These are phyloP conservation scores for Nosema muscidifuracis DNA, from an alignment of 371 early-diverging fungal species.

Conservation along the genomic window DNA sequence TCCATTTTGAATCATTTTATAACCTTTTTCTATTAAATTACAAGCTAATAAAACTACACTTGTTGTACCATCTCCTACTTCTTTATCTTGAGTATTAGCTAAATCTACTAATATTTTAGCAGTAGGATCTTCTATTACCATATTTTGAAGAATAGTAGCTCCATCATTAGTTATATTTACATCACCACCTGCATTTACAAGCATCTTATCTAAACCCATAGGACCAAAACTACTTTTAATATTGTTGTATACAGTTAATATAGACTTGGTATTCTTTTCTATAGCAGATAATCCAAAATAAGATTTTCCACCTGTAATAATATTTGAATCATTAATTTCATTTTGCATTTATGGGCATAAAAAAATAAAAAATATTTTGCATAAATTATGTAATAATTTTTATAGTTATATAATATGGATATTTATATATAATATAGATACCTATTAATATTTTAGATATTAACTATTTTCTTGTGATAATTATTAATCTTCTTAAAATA, in stretches of 20 bases:
- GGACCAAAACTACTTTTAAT: slow-evolving; percentile 96
- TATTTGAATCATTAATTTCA: slow-evolving; percentile 37
- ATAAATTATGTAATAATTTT: no score
- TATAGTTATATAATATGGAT: no score
- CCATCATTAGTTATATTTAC: slow-evolving; percentile 99
- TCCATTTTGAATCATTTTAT: slow-evolving; percentile 87
- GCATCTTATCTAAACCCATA: slow-evolving; percentile 99
- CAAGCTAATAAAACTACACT: slow-evolving; percentile 97
- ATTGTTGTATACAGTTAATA: slow-evolving; percentile 67
- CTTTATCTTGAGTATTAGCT: slow-evolving; percentile 95
- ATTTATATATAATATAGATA: no score
- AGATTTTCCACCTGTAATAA: slow-evolving; percentile 37
- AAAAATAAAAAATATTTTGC: neutral
- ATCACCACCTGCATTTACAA: slow-evolving; percentile 96
- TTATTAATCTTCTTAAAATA: no score
- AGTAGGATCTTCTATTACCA: slow-evolving; percentile 94
- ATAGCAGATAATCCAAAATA: slow-evolving; percentile 25
- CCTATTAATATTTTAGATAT: no score
- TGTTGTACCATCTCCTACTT: slow-evolving; percentile 99
- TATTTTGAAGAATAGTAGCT: slow-evolving; percentile 88
- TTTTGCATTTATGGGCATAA: slow-evolving; percentile 19
- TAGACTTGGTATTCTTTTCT: slow-evolving; percentile 40
- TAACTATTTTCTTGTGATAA: no score
- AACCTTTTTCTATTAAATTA: slow-evolving; percentile 86
- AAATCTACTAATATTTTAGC: slow-evolving; percentile 90